Base-by-base conservation (phyloP, 2,329 filamentous ascomycete species). In the Paecilomyces sp. region DNA sequence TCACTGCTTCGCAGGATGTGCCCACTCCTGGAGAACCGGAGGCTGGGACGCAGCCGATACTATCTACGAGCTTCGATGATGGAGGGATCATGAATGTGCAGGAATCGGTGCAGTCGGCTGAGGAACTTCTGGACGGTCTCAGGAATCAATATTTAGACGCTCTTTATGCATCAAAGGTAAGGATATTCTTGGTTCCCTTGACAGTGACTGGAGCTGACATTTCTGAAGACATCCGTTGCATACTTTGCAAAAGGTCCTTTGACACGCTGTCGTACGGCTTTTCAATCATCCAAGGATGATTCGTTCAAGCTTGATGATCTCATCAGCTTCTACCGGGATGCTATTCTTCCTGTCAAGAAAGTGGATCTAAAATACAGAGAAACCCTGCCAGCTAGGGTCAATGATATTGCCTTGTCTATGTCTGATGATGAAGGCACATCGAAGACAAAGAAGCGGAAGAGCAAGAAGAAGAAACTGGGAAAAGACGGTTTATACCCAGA, bases 221-320 rank as follows among this genome's bases (percentile, higher is more conserved):
- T 1, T 47, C 25, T n/a, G 9, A 60, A 79, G 71, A 75, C 78
- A n/a, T 80, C 78, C 30, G 68, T 81, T 58, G 79, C 79, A 58
- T 81, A 81, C 64, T 81, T 81, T 65, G 78, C 78, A 36, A 81
- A 81, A 68, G 79, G 79, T 3, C 79, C 79, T 15, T 67, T 81
- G 56, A 73, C 78, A 13, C 75, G 79, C 30, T 79, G 76, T 30
- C 75, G 79, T 33, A 74, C 70, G 47, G 71, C 72, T 56, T 75
- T 76, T 33, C 71, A 74, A 59, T 65, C 67, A 9, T 60, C 67
- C 11, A 69, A 64, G n/a, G 54, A 61, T 34, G 61, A 66, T 28
- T 63, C 66, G 12, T 54, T 64, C 54, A 67, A 64, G 1, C 62
- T 69, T 24, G 53, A 58, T 1, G 70, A 73, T 7, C 65, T 79